Evolutionary conservation across 495 filamentous ascomycete species (phyloP).

Genomic region (Penicillium coprophilum): DNA sequence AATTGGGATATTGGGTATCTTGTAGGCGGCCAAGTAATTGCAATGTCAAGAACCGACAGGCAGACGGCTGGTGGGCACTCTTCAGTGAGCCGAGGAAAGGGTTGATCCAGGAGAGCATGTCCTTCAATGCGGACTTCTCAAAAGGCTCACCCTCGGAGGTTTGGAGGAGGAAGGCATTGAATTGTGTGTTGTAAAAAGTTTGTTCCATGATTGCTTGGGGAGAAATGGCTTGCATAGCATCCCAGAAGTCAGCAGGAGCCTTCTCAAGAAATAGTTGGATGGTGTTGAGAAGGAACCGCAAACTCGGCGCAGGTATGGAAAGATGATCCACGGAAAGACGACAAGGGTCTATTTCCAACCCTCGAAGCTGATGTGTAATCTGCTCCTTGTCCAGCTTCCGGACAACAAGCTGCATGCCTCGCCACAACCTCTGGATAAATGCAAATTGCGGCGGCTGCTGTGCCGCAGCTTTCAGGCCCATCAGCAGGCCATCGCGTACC

Average conservation of each 20-base stretch:
- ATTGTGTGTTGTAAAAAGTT: constrained; percentile 69
- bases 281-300: constrained; percentile 62
- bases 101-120: constrained; percentile 69
- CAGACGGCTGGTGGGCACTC: constrained; percentile 64
- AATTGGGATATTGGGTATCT: constrained; percentile 42
- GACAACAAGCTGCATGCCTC: constrained; percentile 68
- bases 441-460: constrained; percentile 49
- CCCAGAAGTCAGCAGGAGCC: constrained; percentile 79
- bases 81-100: constrained; percentile 76
- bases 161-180: constrained; percentile 57
- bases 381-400: constrained; percentile 67
- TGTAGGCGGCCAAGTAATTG: constrained; percentile 70
- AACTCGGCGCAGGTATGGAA: constrained; percentile 54
- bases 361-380: constrained; percentile 73
- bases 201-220: constrained; percentile 72
- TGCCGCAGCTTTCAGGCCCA: constrained; percentile 38
- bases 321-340: constrained; percentile 75
- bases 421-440: constrained; percentile 69
- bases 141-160: constrained; percentile 55
- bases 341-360: constrained; percentile 76
- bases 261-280: constrained; percentile 68
- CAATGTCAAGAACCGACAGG: constrained; percentile 66
- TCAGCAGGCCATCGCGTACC: constrained; percentile 62
- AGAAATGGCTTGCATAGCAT: constrained; percentile 74
- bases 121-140: constrained; percentile 55